Base-by-base conservation (phyloP, 75 land plant genomes). In the Cupressus sempervirens region DNA sequence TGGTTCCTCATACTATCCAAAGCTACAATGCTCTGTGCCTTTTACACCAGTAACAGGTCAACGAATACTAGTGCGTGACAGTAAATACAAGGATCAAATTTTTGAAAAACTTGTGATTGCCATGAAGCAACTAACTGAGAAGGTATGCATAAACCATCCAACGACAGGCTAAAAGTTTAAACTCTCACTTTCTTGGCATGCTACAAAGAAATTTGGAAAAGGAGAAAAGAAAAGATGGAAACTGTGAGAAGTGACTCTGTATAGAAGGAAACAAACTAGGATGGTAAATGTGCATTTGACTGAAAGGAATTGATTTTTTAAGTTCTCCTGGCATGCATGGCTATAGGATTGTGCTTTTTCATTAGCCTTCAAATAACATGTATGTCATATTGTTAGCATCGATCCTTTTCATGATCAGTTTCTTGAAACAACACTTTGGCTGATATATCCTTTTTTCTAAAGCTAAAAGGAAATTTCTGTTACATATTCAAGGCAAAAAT, bases 31-130 rank as follows among this genome's bases (percentile, higher is more conserved):
- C 77, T 96, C 96, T 86, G 95, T 98, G 16, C 99, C 99, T 74
- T 98, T 98, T 85, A 98, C 99, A 68, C 99, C 99, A 46, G 99
- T 95, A 36, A 98, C 99, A 81, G 98, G 99, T 76, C 98, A 90
- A 18, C 92, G 99, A 58, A 96, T 98, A 83, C 91, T 98, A 84
- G 89, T 98, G 36, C 94, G 96, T 58, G 88, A 93, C 41, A 87
- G 89, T 70, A 84, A 87, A 3, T 88, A 82, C 80, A 95, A 84
- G 82, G 95, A 94, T 84, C 92, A 94, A 80, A 90, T 96, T 14
- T 91, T 94, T 90, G 92, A 90, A 26, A 92, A 89, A 10, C 88
- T 98, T n/a, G 80, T 94, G 43, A 86, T 86, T 74, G 90, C 97
- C 81, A 58, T 98, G 89, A 94, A 94, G 88, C 93, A 91, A 58